phyloP scores from a whole-genome alignment of 1,284 basidiomycete species.

The Puccinia polysora region DNA sequence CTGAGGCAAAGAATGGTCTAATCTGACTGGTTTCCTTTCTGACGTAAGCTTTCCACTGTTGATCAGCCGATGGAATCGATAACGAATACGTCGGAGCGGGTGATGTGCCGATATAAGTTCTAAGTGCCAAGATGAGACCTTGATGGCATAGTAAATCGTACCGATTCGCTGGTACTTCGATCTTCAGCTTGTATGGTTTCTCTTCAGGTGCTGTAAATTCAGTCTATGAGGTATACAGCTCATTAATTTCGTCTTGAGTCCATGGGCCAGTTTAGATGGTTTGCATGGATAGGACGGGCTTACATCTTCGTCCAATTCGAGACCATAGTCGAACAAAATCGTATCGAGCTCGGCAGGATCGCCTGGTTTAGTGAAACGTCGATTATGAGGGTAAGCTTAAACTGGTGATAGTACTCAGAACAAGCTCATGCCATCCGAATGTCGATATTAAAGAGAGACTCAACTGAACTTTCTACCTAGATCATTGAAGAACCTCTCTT shows the following conservation, averaged over 20 bases:
- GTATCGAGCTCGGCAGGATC: slow-evolving; percentile 16
- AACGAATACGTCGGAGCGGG: slow-evolving; percentile 69
- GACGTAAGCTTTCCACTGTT: slow-evolving; percentile 44
- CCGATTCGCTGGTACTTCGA: slow-evolving; percentile 97
- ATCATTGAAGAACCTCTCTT: slow-evolving; percentile 30
- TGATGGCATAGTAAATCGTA: slow-evolving; percentile 97
- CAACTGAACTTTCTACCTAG: slow-evolving; percentile 23
- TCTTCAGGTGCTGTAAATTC: slow-evolving; percentile 45
- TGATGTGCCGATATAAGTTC: slow-evolving; percentile 73
- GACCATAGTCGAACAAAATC: slow-evolving; percentile 30
- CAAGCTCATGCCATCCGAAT: too few relatives aligned
- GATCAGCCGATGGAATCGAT: slow-evolving; percentile 63
- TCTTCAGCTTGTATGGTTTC: slow-evolving; percentile 79
- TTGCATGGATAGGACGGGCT: not conserved
- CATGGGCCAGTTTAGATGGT: not conserved
- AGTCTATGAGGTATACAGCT: slow-evolving; percentile 16
- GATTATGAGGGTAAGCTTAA: too few relatives aligned
- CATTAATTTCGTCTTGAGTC: not conserved
- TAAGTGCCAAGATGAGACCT: slow-evolving; percentile 82
- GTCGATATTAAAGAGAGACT: too few relatives aligned
- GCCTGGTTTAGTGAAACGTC: not conserved
- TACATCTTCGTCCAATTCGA: slow-evolving; percentile 39
- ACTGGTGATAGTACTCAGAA: too few relatives aligned
- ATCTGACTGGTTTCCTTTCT: slow-evolving; percentile 66
- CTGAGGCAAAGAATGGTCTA: slow-evolving; percentile 84